Base-by-base conservation (phyloP, 2,329 filamentous ascomycete genomes). In the Pseudogymnoascus sp. region DNA sequence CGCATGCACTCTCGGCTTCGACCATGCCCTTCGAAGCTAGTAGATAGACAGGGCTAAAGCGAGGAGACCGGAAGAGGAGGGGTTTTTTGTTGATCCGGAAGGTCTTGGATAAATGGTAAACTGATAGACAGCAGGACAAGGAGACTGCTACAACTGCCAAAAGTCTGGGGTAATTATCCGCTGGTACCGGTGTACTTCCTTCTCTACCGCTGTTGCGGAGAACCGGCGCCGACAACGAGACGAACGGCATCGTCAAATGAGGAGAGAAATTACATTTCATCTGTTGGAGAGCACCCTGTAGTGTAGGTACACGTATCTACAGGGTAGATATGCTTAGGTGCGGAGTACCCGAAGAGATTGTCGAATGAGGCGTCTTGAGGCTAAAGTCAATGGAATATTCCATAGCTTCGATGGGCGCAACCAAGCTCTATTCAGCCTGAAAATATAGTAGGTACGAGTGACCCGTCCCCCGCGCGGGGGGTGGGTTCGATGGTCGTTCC, bases 161-260 rank as follows among this genome's bases (percentile, higher is more conserved):
- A 50, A 57, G 28, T 57, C 50, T 33, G 50, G 28, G 28, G 50
- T 57, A 57, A 57, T 57, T 57, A 57, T 57, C 50, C 50, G 50
- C 50, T 33, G 19, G 26, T 21, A 57, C 28, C n/a, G 13, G 50
- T 57, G 50, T 57, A 33, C 28, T 35, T 35, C 15, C 26, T 50
- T 5, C 50, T 57, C 50, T 33, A 9, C 28, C 17, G 50, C 50
- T 19, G 28, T 57, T 57, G 28, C 28, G 50, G 50, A 57, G 50
- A 57, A 57, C 10, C 17, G 28, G n/a, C 50, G 50, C 28, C 28
- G 50, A 31, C 28, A 28, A 31, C 31, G 47, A 33, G 50, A 33
- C 50, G 28, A 57, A 10, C 21, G 28, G 28, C 50, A 21, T 33
- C 50, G 5, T 33, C 4, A 8, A 57, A 7, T 9, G 50, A 33